phyloP scores from a whole-genome alignment of 179 eudicot species.

The Vitellaria paradoxa region DNA sequence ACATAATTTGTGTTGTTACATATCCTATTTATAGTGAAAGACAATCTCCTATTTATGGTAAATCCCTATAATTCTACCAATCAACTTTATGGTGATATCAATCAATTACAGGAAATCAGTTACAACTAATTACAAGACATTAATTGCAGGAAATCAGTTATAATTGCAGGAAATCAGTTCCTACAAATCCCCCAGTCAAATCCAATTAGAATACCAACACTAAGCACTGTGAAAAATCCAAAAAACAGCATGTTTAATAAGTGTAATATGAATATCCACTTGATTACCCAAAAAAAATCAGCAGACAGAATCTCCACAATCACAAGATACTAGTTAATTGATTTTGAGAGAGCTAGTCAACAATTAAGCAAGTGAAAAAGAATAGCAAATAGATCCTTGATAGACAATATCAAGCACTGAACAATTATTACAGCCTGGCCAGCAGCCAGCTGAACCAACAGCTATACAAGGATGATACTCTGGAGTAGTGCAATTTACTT shows the following conservation, averaged over 20 bases:
- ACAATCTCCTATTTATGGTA: no score
- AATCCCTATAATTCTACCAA: no score
- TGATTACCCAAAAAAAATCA: not conserved
- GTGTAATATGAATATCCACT: not conserved
- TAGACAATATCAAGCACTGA: not conserved
- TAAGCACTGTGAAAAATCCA: not conserved
- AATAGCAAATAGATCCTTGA: not conserved
- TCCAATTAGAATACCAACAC: no score
- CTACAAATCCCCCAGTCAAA: no score
- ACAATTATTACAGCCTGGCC: no score
- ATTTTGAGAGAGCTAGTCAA: not conserved
- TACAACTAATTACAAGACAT: no score
- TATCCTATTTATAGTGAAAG: no score
- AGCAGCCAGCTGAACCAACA: not conserved
- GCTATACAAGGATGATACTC: not conserved
- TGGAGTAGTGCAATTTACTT: not conserved
- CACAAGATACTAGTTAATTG: not conserved
- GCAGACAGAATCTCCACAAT: not conserved
- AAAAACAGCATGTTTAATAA: not conserved
- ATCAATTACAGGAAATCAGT: no score
- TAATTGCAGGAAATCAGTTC: no score
- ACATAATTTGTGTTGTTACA: no score
- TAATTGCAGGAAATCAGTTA: no score
- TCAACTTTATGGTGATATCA: no score
- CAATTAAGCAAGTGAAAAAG: not conserved